Evolutionary conservation across 495 filamentous ascomycete genomes (phyloP).

Genomic region (Cercophora sp.): DNA sequence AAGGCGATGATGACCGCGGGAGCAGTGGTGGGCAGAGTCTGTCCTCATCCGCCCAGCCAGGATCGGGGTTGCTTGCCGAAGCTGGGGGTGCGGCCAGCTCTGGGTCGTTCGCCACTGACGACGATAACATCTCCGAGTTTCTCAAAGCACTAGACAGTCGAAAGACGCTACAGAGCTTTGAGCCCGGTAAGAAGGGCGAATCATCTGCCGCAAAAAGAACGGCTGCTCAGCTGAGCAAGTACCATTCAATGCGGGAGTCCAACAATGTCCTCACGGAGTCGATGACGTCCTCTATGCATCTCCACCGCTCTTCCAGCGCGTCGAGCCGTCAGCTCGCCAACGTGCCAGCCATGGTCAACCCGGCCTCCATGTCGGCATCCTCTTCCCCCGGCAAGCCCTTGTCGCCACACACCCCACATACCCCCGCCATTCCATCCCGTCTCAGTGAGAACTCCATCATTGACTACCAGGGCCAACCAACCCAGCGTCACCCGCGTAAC

Average conservation of each 20-base stretch:
- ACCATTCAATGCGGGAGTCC: constrained; percentile 79
- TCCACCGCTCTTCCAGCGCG: constrained; percentile 77
- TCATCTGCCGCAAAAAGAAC: constrained; percentile 56
- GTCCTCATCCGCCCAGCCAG: constrained; percentile 80
- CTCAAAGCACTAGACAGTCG: constrained; percentile 77
- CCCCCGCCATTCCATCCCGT: constrained; percentile 87
- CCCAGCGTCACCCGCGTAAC: constrained; percentile 16
- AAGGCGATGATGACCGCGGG: constrained; percentile 74
- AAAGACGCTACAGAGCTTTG: constrained; percentile 72
- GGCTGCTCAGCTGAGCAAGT: constrained; percentile 67
- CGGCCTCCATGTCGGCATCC: constrained; percentile 75
- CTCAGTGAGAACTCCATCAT: constrained; percentile 82
- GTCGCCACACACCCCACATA: constrained; percentile 91
- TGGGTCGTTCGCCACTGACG: constrained; percentile 76
- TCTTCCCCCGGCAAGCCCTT: constrained; percentile 90
- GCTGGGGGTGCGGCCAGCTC: constrained; percentile 65
- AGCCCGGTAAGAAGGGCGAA: constrained; percentile 53
- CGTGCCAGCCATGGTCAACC: constrained; percentile 78
- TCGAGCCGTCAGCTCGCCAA: constrained; percentile 81
- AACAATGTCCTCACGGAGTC: constrained; percentile 82
- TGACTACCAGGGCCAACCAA: constrained; percentile 55
- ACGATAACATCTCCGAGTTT: constrained; percentile 91
- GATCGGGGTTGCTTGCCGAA: constrained; percentile 77
- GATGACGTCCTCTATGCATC: constrained; percentile 75
- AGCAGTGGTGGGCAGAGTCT: constrained; percentile 87